Base-by-base conservation (phyloP, 768 basidiomycete genomes). In the Tulasnella sp. region DNA sequence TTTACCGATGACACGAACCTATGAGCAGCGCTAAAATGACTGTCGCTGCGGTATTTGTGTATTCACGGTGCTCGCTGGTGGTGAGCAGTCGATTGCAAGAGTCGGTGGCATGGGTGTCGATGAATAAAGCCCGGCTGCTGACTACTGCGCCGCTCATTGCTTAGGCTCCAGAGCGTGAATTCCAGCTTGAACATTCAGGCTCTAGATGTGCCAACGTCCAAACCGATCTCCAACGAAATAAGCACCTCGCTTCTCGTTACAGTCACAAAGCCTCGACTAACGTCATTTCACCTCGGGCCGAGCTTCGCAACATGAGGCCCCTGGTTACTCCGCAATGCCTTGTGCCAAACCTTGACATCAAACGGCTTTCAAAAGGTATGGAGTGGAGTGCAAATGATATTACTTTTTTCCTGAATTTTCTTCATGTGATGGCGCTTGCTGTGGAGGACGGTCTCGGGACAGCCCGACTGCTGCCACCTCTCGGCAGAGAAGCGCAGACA, bases 301-400 rank as follows among this genome's bases (percentile, higher is more conserved):
- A 68, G 62, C 62, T 68, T 68, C 62, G 62, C 16, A 68, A 68
- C 62, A 68, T 34, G 62, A 68, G 62, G 62, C 62, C 62, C 62
- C 62, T 68, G 27, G 62, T 36, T 68, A 34, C 62, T 34, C 62
- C 62, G 62, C 27, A 27, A 34, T 36, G 62, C 62, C 62, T 68
- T 36, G 31, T 14, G 34, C 27, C 44, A 27, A 68, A 68, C 62
- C 27, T 68, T 68, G 62, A 27, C 5, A 24, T 27, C 62, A 34
- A 68, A 27, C 27, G 27, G 27, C 62, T 36, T 31, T 68, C 62
- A 27, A 36, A n/a, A 27, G 62, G 5, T 6, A 36, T 12, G 31
- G 31, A 68, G 34, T 68, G 62, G 62, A 52, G 52, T 24, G 21
- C 4, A 24, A 52, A 24, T 44, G 44, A 44, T 44, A 2, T 2